Evolutionary conservation across 192 early-diverging fungal species (phyloP).

Genomic region (Nowakowskiella sp.): DNA sequence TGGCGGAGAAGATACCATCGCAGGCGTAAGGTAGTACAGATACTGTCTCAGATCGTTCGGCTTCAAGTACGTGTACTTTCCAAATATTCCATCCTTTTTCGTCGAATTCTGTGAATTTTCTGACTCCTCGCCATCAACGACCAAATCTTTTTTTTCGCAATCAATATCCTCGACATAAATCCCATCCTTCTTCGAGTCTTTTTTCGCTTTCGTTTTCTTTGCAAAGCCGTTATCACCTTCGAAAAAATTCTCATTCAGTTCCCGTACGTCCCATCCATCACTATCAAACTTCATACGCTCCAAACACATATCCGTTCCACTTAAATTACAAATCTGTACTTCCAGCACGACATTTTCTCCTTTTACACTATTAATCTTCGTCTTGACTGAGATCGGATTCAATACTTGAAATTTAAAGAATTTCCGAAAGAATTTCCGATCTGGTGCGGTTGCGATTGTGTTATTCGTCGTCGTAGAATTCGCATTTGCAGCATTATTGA

Average conservation of each 20-base stretch:
- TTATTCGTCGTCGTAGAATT: too few relatives aligned
- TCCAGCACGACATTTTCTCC: slow-evolving; percentile 60
- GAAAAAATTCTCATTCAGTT: slow-evolving; percentile 43
- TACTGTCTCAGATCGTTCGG: slow-evolving; percentile 87
- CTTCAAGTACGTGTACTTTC: slow-evolving; percentile 43
- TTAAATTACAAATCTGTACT: slow-evolving; percentile 89
- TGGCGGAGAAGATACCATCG: slow-evolving; percentile 46
- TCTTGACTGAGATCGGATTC: slow-evolving; percentile 94
- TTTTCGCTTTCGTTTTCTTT: slow-evolving; percentile 5
- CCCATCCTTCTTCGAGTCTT: not conserved
- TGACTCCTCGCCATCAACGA: not conserved
- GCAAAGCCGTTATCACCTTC: slow-evolving; percentile 9
- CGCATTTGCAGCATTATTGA: too few relatives aligned
- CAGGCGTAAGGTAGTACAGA: slow-evolving; percentile 74
- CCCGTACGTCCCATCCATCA: slow-evolving; percentile 59
- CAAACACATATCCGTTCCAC: slow-evolving; percentile 68
- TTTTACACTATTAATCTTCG: slow-evolving; percentile 79
- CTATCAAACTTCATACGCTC: slow-evolving; percentile 84
- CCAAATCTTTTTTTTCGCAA: too few relatives aligned
- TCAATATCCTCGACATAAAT: not conserved
- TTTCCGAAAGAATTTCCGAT: slow-evolving; percentile 69
- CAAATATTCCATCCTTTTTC: slow-evolving; percentile 36
- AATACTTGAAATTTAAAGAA: slow-evolving; percentile 95
- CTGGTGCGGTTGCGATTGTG: slow-evolving; percentile 20
- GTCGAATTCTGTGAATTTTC: slow-evolving; percentile 15